Base-by-base conservation (phyloP, 2,329 filamentous ascomycete genomes). In the Colletotrichum falcatum region DNA sequence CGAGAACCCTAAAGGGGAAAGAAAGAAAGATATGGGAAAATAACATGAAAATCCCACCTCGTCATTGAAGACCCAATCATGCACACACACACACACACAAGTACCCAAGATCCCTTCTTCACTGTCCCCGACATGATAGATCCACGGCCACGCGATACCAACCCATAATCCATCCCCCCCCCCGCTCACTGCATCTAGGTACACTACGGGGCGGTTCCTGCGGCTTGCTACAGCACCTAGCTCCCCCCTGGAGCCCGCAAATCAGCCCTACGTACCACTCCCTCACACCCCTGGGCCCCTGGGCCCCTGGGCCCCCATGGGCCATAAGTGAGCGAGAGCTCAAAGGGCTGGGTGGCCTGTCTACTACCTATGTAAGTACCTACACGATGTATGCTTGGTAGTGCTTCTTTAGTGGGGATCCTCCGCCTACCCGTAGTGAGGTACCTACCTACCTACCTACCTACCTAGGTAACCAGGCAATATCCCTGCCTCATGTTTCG, bases 151-250 rank as follows among this genome's bases (percentile, higher is more conserved):
- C n/a, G 53, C 14, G 53, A 37, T 26, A 39, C 53, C n/a, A 37
- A n/a, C 20, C 7, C 7, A 20, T 18, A 42, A 2, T 35, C 9
- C n/a, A n/a, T n/a, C 35, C 1, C 16, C 11, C 14, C 37, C 44
- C 16, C 58, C 58, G 42, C 44, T 26, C 26, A 37, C 48, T 55
- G 35, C 49, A 14, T 49, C 39, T 56, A 44, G 6, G 48, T 28
- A 51, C 18, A 30, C 26, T 18, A 26, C 42, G 54, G 61, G 49
- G n/a, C 18, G 35, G 26, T 35, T 56, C 7, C 49, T 44, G 42
- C 62, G 63, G 56, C 56, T 66, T 23, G 62, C 49, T 58, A 66
- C 63, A 70, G 67, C 63, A 70, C 63, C 56, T 23, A 61, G 63
- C 62, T 66, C 37, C 56, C 64, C 68, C 44, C 53, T 46, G 58